Base-by-base conservation (phyloP, 2,329 filamentous ascomycete genomes). In the Gremmenia infestans region DNA sequence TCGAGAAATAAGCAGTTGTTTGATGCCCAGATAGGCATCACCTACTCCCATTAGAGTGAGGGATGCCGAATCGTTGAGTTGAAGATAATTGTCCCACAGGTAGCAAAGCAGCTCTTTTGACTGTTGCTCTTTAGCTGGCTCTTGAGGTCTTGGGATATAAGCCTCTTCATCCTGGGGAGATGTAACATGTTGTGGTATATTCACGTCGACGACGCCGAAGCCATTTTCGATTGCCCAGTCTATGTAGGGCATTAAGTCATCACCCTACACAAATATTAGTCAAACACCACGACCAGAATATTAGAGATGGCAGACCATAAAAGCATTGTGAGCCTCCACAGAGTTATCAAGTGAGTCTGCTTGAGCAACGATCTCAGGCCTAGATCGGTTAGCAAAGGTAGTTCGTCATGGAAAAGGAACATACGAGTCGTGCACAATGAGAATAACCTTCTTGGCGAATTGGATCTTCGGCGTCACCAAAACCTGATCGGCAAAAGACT, bases 21-120 rank as follows among this genome's bases (percentile, higher is more conserved):
- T 87, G 48, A 97, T 82, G 1, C 90, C 91, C 3, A 88, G 77
- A 67, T 94, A 96, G 1, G 94, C 89, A 65, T 91, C 87, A n/a
- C 94, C 94, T 1, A 96, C 84, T 0, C 94, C 93, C 68, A 99
- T 79, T 22, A 99, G 77, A 68, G 96, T 89, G 15, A 97, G 82
- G 52, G 93, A 83, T 5, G 86, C 84, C 0, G 81, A 78, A 2
- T 87, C 81, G 50, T 86, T 85, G 35, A 89, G 78, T 76, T 96
- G 89, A 19, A 99, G 84, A 68, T 97, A 97, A 68, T 99, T 99
- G 65, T 97, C 92, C 94, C 94, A 99, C 14, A 99, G 76, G 67
- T 96, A 97, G 58, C 81, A 85, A 4, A 93, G 83, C 11, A 97
- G 76, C 58, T 93, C 86, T 59, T 88, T 84, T 0, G 82, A 85